Evolutionary conservation across 257 asterid genomes (phyloP).

Genomic region (Dorcoceras hygrometricum): DNA sequence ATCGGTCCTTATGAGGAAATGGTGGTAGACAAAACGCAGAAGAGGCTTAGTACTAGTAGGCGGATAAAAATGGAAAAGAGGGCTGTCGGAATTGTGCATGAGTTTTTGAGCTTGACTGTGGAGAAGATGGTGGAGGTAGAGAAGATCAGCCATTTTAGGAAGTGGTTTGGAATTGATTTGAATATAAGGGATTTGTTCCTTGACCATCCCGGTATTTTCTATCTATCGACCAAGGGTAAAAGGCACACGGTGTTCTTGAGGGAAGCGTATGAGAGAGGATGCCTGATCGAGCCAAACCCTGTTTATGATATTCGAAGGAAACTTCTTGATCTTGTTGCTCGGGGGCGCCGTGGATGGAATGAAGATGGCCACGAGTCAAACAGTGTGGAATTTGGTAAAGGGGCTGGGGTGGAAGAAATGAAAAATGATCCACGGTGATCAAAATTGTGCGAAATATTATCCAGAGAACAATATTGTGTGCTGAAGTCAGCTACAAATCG

Average conservation of each 20-base stretch:
- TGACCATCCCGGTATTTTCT: constrained; percentile 88
- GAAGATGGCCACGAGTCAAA: constrained; percentile 29
- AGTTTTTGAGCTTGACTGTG: constrained; percentile 86
- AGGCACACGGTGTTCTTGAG: constrained; percentile 76
- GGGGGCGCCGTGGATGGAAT: constrained; percentile 72
- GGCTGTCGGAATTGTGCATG: constrained; percentile 85
- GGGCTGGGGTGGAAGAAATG: constrained; percentile 29
- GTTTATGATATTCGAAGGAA: constrained; percentile 78
- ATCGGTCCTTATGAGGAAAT: constrained; percentile 69
- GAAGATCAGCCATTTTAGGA: constrained; percentile 89
- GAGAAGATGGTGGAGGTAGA: constrained; percentile 97
- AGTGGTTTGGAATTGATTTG: constrained; percentile 81
- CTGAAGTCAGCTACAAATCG: constrained; percentile 7
- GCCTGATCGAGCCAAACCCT: constrained; percentile 70
- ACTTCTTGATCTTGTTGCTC: constrained; percentile 68
- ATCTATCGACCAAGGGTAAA: constrained; percentile 81
- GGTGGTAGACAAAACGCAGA: constrained; percentile 37
- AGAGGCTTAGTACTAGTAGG: constrained; percentile 31
- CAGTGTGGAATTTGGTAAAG: constrained; percentile 35
- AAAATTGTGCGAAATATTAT: background rate
- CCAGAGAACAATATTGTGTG: background rate
- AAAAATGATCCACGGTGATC: constrained; percentile 28
- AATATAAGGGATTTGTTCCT: constrained; percentile 78
- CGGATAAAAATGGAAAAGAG: constrained; percentile 70
- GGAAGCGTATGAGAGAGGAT: constrained; percentile 87